Evolutionary conservation across 306 rosid species (phyloP), one percentile per base, ranked within the genome.

Genomic region (Vicia villosa): DNA sequence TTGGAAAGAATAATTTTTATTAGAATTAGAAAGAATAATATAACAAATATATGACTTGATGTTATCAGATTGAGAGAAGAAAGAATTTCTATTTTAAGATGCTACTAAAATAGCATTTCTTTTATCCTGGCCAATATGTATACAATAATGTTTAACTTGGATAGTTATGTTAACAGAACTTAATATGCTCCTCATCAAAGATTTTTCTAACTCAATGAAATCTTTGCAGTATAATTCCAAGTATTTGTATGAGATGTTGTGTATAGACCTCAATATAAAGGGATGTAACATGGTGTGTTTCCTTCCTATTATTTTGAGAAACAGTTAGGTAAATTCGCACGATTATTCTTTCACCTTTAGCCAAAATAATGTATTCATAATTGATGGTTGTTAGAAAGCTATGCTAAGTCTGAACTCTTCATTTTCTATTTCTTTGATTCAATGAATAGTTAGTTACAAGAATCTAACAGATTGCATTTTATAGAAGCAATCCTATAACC

Each of bases 171-270:
- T 13, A 14, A 43, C 50, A 13, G 19, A 43, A 43, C 50, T 43
- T 43, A 43, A 43, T 43, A 43, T 43, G 17, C 17, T 43, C 9
- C 50, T 14, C 50, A 43, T 14, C 50, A 43, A 43, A 43, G 50
- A 43, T 43, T 43, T 73, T 66, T 34, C 26, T 50, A 57, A 72
- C 60, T 61, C 20, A 56, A 60, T 69, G 66, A 47, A 58, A 68
- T 41, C 21, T 37, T 42, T 43, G 40, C 38, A 11, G 37, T 60
- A 63, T 15, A 26, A 57, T 34, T 34, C 56, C 5, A 28, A 72
- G 46, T 67, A 51, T 14, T 74, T 37, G 46, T 24, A 62, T 54
- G 22, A 46, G 47, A 74, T 22, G 19, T 68, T 68, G 62, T 37
- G 67, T 43, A 43, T 43, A 43, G 50, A 43, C 19, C 50, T 43